Percentiles rank a stretch among this genome's conserved stretches.
Evolutionary conservation across 2,329 filamentous ascomycete genomes (phyloP).

Genomic region (Pseudocercospora fijiensis): DNA sequence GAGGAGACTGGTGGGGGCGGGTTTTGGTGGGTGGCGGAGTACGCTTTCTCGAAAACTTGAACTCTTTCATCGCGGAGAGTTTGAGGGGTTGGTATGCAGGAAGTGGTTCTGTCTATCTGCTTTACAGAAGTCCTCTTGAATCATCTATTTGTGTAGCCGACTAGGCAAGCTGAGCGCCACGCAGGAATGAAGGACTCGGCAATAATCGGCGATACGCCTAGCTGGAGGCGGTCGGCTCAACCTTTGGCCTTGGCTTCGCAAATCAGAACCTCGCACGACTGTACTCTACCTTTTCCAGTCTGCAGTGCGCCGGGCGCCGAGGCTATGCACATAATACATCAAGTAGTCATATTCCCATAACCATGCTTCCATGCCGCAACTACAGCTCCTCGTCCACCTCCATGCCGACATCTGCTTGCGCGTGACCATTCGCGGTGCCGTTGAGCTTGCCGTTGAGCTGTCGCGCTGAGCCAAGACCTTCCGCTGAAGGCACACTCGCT

Average conservation of each 20-base stretch:
- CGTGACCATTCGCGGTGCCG: conserved; percentile 18
- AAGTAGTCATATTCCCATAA: conserved; percentile 1
- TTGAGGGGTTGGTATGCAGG: too few species aligned
- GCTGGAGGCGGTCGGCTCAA: not conserved
- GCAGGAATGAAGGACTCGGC: not conserved
- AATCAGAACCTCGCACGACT: not conserved
- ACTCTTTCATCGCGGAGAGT: too few species aligned
- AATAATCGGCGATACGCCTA: not conserved
- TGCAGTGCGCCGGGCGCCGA: conserved; percentile 18
- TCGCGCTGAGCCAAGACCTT: conserved; percentile 33
- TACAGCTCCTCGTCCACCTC: conserved; percentile 31
- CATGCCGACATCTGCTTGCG: conserved; percentile 21
- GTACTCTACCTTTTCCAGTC: conserved; percentile 5
- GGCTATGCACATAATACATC: conserved; percentile 20
- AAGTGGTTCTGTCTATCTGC: not conserved
- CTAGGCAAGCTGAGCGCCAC: not conserved
- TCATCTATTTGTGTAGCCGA: not conserved
- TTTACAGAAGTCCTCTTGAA: not conserved
- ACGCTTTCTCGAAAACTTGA: too few species aligned
- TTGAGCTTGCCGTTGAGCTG: conserved; percentile 19
- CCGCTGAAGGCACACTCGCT: conserved; percentile 79
- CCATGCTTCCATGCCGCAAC: conserved; percentile 16
- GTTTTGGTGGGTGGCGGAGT: too few species aligned
- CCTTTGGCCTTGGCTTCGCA: not conserved
- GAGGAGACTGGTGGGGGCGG: too few species aligned